phyloP scores from a whole-genome alignment of 495 filamentous ascomycete species.

The Achaetomiella virescens region DNA sequence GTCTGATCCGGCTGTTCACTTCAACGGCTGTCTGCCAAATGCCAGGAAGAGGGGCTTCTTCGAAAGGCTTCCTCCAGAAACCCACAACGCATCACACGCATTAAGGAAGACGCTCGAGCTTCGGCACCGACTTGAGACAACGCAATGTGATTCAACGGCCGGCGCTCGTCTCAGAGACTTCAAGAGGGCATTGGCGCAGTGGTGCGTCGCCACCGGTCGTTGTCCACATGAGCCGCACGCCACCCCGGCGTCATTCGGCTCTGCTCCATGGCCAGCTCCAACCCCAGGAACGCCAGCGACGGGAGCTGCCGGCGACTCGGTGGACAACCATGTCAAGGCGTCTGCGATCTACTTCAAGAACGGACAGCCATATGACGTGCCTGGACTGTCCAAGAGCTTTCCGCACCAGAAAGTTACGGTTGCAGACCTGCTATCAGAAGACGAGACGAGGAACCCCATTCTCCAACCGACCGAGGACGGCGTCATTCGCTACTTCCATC shows the following conservation, averaged over 20 bases:
- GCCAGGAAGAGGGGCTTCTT: constrained; percentile 20
- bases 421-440: constrained; percentile 20
- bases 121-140: constrained; percentile 16
- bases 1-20: constrained; percentile 24
- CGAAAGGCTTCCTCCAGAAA: constrained; percentile 13
- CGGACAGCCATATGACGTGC: constrained; percentile 14
- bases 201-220: constrained; percentile 10
- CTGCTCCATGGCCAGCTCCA: neutral
- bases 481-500: constrained; percentile 30
- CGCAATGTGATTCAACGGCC: constrained; percentile 16
- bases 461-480: constrained; percentile 20
- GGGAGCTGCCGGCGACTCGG: neutral
- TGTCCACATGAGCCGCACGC: neutral
- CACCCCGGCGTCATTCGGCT: neutral
- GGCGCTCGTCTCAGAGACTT: constrained; percentile 15
- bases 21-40: constrained; percentile 21
- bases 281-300: neutral
- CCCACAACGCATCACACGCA: constrained; percentile 20
- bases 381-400: constrained; percentile 14
- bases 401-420: constrained; percentile 25
- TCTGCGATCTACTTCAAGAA: constrained; percentile 23
- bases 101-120: constrained; percentile 16
- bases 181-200: constrained; percentile 19
- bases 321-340: constrained; percentile 22
- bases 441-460: constrained; percentile 22